Evolutionary conservation across 805 yeast species (phyloP).

Genomic region (Hanseniaspora osmophila): DNA sequence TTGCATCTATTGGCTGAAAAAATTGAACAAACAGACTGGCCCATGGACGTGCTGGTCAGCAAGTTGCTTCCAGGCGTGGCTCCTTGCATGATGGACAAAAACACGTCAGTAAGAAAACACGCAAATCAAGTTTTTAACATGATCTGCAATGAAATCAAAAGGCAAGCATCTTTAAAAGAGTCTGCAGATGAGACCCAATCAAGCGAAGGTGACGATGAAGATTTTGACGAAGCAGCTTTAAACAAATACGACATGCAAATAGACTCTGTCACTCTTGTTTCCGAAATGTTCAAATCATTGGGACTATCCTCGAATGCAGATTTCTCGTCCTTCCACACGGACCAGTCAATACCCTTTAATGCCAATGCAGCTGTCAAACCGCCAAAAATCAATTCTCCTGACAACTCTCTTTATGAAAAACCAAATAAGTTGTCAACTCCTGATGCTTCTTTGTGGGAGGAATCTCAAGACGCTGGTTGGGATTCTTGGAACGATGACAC

Average conservation of each 20-base stretch:
- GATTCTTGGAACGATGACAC: not conserved
- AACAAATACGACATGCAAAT: not conserved
- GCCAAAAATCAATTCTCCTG: not conserved
- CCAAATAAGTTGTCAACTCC: not conserved
- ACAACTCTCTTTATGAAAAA: not conserved
- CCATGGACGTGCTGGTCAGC: conserved; percentile 19
- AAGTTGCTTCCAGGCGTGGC: conserved; percentile 76
- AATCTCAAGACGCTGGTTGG: conserved; percentile 7
- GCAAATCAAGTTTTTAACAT: conserved; percentile 56
- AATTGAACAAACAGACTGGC: conserved; percentile 5
- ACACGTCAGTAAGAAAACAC: conserved; percentile 52
- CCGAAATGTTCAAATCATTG: not conserved
- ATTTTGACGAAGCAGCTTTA: conserved; percentile 11
- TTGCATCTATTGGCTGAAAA: not conserved
- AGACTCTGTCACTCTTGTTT: not conserved
- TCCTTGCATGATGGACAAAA: conserved; percentile 66
- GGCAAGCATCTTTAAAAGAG: conserved; percentile 24
- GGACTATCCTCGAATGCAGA: not conserved
- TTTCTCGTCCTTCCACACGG: not conserved
- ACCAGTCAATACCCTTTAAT: not conserved
- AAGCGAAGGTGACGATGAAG: conserved; percentile 9
- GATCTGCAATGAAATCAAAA: conserved; percentile 41
- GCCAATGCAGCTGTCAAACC: not conserved
- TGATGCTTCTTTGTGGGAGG: conserved; percentile 5
- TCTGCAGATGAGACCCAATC: conserved; percentile 9